Evolutionary conservation across 2,329 filamentous ascomycete genomes (phyloP).

Genomic region (Penicillium sclerotigenum): DNA sequence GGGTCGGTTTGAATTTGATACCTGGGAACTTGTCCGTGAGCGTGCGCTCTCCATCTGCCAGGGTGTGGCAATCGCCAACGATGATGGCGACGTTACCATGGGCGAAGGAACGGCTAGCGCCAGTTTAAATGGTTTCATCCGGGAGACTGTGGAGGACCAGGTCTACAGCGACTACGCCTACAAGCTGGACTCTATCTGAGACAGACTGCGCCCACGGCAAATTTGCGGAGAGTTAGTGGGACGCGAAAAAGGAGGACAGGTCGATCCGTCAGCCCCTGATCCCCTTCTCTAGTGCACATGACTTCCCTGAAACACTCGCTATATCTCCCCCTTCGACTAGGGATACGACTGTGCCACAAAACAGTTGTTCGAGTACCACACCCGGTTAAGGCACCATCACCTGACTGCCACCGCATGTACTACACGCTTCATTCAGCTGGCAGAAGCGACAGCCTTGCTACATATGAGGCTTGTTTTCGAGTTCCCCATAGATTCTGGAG

Average conservation of each 20-base stretch:
- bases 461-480: constrained; percentile 3
- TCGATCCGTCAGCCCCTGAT: background rate
- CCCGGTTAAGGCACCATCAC: constrained; percentile 8
- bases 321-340: background rate
- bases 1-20: constrained; percentile 69
- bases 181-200: constrained; percentile 39
- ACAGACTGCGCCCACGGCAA: background rate
- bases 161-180: constrained; percentile 42
- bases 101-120: constrained; percentile 42
- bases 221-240: background rate
- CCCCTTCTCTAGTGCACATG: background rate
- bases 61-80: constrained; percentile 35
- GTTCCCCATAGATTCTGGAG: background rate
- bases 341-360: background rate
- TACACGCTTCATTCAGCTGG: background rate
- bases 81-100: constrained; percentile 45
- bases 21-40: constrained; percentile 70
- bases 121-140: constrained; percentile 58
- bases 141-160: constrained; percentile 59
- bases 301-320: background rate
- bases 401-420: constrained; percentile 15
- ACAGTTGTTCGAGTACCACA: constrained; percentile 4
- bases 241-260: background rate
- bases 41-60: constrained; percentile 65
- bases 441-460: constrained; percentile 4